Base-by-base conservation (phyloP, 2,329 filamentous ascomycete species). In the Camillea tinctor region DNA sequence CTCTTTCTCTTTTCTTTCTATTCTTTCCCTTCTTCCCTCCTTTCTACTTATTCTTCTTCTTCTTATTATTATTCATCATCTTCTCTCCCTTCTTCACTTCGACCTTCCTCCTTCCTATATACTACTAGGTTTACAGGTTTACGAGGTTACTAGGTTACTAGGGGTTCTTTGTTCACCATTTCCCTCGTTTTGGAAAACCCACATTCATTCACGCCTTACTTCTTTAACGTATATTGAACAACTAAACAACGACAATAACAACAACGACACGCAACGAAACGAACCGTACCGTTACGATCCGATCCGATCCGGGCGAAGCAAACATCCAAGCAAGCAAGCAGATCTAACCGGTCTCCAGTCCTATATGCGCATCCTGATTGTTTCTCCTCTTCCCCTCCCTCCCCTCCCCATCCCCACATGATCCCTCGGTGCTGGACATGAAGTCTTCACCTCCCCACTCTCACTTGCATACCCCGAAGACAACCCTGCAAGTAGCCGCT, bases 371-470 rank as follows among this genome's bases (percentile, higher is more conserved):
- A 19, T 54, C 13, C 52, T 54, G 36, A 6, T 54, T 54, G 51
- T 24, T 52, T 20, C 23, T 53, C 24, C 20, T 26, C 24, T 23
- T n/a, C 22, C 51, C 20, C 9, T 20, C 4, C 50, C 21, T 9
- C 50, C 21, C 15, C n/a, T 1, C 20, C 4, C 4, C 23, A 36
- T 15, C 51, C 23, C 22, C 51, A 15, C 52, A 54, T 30, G 59
- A 58, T 56, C 20, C 30, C 23, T 22, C 50, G 26, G 58, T 55
- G 65, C 65, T 68, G 66, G 65, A 65, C 55, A 64, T 64, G 64
- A 65, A 52, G 54, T 26, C 30, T 51, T 59, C 59, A 55, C 20
- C 36, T 44, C 8, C 36, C 48, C 21, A 24, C 7, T 24, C 36
- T 36, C 21, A 24, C 7, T 24, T 50, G 6, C 56, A 54, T 58